These are phyloP conservation scores for Trichoderma atroviride DNA, from an alignment of 2,329 filamentous ascomycete species.

Conservation along the genomic window DNA sequence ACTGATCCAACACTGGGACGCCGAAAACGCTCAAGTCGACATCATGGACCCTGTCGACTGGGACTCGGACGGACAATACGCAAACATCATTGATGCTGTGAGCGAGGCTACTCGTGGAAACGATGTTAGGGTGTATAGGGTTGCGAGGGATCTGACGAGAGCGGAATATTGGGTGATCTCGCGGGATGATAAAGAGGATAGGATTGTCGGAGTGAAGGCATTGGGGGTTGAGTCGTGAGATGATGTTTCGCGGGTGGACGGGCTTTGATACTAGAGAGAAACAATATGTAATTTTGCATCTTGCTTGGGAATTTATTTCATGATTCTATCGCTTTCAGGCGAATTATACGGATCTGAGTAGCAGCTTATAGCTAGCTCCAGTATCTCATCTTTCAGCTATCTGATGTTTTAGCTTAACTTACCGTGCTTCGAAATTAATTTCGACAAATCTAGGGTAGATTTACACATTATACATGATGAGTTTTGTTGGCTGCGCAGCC, in stretches of 20 bases:
- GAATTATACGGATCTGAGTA: not conserved
- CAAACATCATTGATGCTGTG: slow-evolving; percentile 68
- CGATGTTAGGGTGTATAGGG: slow-evolving; percentile 74
- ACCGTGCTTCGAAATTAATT: too few species aligned
- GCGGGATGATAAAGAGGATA: slow-evolving; percentile 54
- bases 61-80: slow-evolving; percentile 73
- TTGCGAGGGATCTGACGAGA: slow-evolving; percentile 63
- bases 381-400: not conserved
- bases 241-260: not conserved
- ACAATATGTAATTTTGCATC: not conserved
- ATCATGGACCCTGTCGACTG: slow-evolving; percentile 72
- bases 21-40: slow-evolving; percentile 59
- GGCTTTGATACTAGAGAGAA: not conserved
- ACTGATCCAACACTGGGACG: slow-evolving; percentile 62
- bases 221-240: slow-evolving; percentile 66
- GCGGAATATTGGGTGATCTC: slow-evolving; percentile 80
- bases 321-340: not conserved
- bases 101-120: slow-evolving; percentile 62
- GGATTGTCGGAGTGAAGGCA: slow-evolving; percentile 77
- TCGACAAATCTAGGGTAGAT: too few species aligned
- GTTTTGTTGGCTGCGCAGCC: too few species aligned
- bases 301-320: not conserved
- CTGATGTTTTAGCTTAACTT: not conserved
- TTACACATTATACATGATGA: too few species aligned
- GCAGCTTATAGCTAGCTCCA: not conserved